A percentile compares a stretch with the other conserved stretches of the same genome.
These are phyloP conservation scores for Epichloe baconii DNA, from an alignment of 2,329 filamentous ascomycete species.

Conservation along the genomic window DNA sequence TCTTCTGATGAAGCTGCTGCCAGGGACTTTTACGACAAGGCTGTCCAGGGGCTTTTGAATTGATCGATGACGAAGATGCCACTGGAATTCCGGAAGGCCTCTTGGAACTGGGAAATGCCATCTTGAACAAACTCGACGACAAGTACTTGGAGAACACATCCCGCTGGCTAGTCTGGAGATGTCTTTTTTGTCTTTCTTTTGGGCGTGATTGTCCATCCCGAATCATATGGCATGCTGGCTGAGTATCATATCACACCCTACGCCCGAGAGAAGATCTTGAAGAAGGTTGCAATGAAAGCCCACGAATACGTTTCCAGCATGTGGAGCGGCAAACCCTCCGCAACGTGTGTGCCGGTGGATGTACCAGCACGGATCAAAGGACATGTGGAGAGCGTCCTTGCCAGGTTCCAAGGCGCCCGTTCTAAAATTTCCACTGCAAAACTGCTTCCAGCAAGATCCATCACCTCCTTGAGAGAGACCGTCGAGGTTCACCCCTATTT, in stretches of 20 bases:
- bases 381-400: conserved; percentile 60
- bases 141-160: conserved; percentile 63
- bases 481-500: conserved; percentile 68
- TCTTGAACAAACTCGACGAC: conserved; percentile 62
- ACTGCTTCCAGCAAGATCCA: conserved; percentile 56
- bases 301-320: conserved; percentile 71
- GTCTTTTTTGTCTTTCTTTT: conserved; percentile 89
- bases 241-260: conserved; percentile 90
- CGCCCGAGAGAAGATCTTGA: conserved; percentile 68
- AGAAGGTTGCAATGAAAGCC: conserved; percentile 67
- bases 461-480: conserved; percentile 63
- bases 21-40: conserved; percentile 78
- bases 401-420: conserved; percentile 44
- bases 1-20: conserved; percentile 70
- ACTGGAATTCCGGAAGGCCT: conserved; percentile 80
- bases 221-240: conserved; percentile 66
- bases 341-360: conserved; percentile 31
- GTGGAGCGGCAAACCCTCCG: conserved; percentile 52
- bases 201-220: conserved; percentile 75
- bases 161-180: conserved; percentile 76
- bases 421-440: conserved; percentile 39
- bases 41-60: conserved; percentile 66
- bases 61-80: conserved; percentile 72
- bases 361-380: conserved; percentile 49
- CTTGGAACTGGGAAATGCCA: conserved; percentile 71